Evolutionary conservation across 495 filamentous ascomycete species (phyloP).

Genomic region (Xylaria scruposa): DNA sequence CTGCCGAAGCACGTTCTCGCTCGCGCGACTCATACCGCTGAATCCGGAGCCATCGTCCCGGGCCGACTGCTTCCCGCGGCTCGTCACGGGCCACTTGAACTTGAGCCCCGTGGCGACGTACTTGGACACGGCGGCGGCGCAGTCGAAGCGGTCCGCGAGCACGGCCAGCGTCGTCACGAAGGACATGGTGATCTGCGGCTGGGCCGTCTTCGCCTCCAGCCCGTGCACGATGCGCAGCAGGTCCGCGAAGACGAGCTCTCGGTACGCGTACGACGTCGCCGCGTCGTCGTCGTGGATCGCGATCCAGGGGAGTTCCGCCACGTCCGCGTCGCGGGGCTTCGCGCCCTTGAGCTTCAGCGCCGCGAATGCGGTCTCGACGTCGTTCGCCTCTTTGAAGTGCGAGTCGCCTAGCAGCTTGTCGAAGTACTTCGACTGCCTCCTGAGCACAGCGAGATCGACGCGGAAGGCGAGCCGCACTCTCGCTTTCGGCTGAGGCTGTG

Average conservation of each 20-base stretch:
- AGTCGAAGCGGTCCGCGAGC: slow-evolving; percentile 71
- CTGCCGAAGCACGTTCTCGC: slow-evolving; percentile 66
- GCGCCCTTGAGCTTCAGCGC: slow-evolving; percentile 47
- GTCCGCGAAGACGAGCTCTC: slow-evolving; percentile 58
- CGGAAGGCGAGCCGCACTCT: slow-evolving; percentile 46
- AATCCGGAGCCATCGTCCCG: slow-evolving; percentile 45
- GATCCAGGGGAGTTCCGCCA: slow-evolving; percentile 59
- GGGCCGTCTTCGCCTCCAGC: slow-evolving; percentile 40
- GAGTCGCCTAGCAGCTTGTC: slow-evolving; percentile 57
- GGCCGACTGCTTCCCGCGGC: slow-evolving; percentile 35
- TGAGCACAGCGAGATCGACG: slow-evolving; percentile 46
- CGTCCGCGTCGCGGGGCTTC: slow-evolving; percentile 53
- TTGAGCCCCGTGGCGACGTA: slow-evolving; percentile 49
- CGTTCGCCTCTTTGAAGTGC: slow-evolving; percentile 58
- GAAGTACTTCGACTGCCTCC: slow-evolving; percentile 65
- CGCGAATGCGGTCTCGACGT: slow-evolving; percentile 51
- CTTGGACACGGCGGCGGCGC: slow-evolving; percentile 51
- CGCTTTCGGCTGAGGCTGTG: slow-evolving; percentile 41
- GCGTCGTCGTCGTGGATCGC: slow-evolving; percentile 64
- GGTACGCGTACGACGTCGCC: slow-evolving; percentile 58
- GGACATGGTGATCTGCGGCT: slow-evolving; percentile 51
- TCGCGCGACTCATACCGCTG: slow-evolving; percentile 35
- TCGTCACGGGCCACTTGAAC: slow-evolving; percentile 56
- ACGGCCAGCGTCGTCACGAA: slow-evolving; percentile 68
- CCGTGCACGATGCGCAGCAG: slow-evolving; percentile 65